Conservation (phyloP, 2,329 filamentous ascomycete species). For the Botrytis cinerea region DNA sequence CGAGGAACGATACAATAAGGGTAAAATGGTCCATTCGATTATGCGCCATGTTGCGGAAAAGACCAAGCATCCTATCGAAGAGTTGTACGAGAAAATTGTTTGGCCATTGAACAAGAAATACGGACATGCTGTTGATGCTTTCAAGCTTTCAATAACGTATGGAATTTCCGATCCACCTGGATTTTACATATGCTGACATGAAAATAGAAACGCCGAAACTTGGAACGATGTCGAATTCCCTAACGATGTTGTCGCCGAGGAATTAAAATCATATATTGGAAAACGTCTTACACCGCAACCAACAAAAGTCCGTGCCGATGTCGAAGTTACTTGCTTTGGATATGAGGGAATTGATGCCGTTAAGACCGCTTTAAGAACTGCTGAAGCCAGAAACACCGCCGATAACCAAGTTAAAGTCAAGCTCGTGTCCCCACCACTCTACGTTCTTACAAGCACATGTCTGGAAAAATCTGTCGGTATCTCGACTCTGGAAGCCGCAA, state of each 20-base stretch:
- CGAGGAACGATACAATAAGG: slow-evolving; percentile 99
- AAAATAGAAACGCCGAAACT: slow-evolving; percentile 81
- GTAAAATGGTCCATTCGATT: slow-evolving; percentile 98
- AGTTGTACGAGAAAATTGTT: slow-evolving; percentile 88
- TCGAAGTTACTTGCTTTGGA: slow-evolving; percentile 92
- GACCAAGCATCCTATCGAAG: slow-evolving; percentile 90
- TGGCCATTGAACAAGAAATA: slow-evolving; percentile 99
- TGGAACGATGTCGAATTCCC: slow-evolving; percentile 94
- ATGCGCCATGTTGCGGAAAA: slow-evolving; percentile 99
- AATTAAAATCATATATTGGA: slow-evolving; percentile 92
- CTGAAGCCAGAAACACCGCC: slow-evolving; percentile 87
- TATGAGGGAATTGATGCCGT: slow-evolving; percentile 99
- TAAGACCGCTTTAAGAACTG: slow-evolving; percentile 86
- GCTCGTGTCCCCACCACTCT: slow-evolving; percentile 95
- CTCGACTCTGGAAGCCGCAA: slow-evolving; percentile 80
- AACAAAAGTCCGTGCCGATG: slow-evolving; percentile 97
- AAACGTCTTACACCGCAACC: slow-evolving; percentile 97
- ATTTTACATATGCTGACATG: slow-evolving; percentile 27
- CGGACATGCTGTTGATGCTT: slow-evolving; percentile 94
- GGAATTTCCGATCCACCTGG: slow-evolving; percentile 37
- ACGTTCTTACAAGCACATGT: slow-evolving; percentile 93
- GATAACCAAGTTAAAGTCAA: slow-evolving; percentile 97
- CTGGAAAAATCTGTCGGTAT: slow-evolving; percentile 91
- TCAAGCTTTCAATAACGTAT: slow-evolving; percentile 98
- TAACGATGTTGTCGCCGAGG: slow-evolving; percentile 79